Percentiles rank a stretch among this genome's conserved stretches.
phyloP scores from a whole-genome alignment of 2,329 filamentous ascomycete genomes.

The Chaetomiaceae sp. region DNA sequence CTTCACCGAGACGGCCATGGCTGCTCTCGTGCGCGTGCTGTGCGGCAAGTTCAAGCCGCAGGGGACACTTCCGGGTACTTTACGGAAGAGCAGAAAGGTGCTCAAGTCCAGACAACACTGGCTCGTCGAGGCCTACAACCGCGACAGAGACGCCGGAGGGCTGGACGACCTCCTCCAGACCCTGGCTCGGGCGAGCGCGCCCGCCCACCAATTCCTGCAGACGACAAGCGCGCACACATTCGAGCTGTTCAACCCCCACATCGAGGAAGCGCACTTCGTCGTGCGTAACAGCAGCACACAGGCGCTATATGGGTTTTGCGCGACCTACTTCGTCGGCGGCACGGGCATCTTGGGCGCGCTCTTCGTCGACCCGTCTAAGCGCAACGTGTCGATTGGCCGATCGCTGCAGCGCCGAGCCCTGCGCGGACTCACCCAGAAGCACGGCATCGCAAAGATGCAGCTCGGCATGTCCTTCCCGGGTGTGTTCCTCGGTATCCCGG shows the following conservation, averaged over 20 bases:
- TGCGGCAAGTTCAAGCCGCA: constrained; percentile 67
- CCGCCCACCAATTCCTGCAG: constrained; percentile 64
- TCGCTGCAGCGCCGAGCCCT: constrained; percentile 85
- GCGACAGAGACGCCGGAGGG: constrained; percentile 67
- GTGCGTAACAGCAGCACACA: constrained; percentile 91
- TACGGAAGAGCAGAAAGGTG: constrained; percentile 81
- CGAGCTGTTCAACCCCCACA: constrained; percentile 62
- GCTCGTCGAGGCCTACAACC: constrained; percentile 86
- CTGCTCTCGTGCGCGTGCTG: constrained; percentile 75
- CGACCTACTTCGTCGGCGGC: constrained; percentile 72
- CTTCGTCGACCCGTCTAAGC: constrained; percentile 82
- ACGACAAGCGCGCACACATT: constrained; percentile 71
- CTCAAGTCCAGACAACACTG: constrained; percentile 90
- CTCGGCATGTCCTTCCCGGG: constrained; percentile 76
- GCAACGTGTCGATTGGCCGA: constrained; percentile 84
- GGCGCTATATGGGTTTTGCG: constrained; percentile 85
- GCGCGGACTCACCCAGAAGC: constrained; percentile 64
- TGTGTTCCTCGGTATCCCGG: constrained; percentile 81
- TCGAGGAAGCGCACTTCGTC: constrained; percentile 83
- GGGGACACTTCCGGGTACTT: constrained; percentile 64
- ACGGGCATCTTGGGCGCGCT: constrained; percentile 77
- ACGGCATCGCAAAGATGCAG: constrained; percentile 73
- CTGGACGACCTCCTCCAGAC: constrained; percentile 71
- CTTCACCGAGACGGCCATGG: constrained; percentile 88
- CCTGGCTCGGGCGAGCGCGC: constrained; percentile 62